Percentiles rank a stretch among this genome's conserved stretches.
Conservation (phyloP, 176 grass and related monocot species). For the Microstegium vimineum region DNA sequence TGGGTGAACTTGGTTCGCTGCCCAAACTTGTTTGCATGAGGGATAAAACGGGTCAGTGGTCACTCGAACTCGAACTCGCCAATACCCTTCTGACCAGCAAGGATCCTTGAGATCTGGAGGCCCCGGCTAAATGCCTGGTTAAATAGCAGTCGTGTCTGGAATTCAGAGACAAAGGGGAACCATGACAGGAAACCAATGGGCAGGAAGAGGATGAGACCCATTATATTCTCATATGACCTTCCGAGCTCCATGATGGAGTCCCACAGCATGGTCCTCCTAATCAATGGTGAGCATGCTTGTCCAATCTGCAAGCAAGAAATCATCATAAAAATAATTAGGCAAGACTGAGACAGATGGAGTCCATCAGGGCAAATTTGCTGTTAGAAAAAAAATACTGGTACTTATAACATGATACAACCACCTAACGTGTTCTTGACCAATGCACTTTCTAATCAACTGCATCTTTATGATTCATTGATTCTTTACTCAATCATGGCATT, state of each 20-base stretch:
- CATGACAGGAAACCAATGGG: constrained; percentile 82
- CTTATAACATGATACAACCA: neutral
- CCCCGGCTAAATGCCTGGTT: constrained; percentile 96
- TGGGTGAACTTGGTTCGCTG: neutral
- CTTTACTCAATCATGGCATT: neutral
- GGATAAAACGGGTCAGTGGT: neutral
- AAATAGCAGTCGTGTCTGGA: constrained; percentile 90
- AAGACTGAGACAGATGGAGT: neutral
- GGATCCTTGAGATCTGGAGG: constrained; percentile 91
- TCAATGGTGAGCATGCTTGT: constrained; percentile 56
- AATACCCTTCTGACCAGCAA: constrained; percentile 60
- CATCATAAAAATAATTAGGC: neutral
- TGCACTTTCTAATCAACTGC: neutral
- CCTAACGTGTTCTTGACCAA: neutral
- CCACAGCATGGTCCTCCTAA: constrained; percentile 51
- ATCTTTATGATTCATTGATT: neutral
- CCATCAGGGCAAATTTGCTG: neutral
- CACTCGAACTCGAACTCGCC: constrained; percentile 23
- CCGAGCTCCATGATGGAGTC: constrained; percentile 97
- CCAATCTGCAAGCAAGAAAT: constrained; percentile 48
- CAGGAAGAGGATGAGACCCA: constrained; percentile 79
- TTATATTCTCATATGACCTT: constrained; percentile 76
- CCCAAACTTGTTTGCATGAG: neutral
- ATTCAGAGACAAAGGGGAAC: constrained; percentile 98
- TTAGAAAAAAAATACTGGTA: neutral